Evolutionary conservation across 1,284 basidiomycete genomes (phyloP).

Genomic region (Fereydounia khargensis): DNA sequence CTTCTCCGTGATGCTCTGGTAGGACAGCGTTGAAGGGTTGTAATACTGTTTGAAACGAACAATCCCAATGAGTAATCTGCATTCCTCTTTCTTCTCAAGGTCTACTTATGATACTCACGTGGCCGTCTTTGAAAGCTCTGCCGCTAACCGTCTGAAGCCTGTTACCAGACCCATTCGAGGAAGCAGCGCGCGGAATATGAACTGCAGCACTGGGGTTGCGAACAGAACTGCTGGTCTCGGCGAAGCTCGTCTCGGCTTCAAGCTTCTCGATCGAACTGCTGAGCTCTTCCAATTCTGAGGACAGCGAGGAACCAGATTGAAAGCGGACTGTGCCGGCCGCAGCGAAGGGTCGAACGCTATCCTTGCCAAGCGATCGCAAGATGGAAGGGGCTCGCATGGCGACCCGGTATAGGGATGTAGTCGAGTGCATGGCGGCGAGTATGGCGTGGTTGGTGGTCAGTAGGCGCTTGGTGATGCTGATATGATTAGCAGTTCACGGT

Average conservation of each 20-base stretch:
- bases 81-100: background rate
- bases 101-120: background rate
- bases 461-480: too few relatives aligned
- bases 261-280: conserved; percentile 24
- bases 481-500: too few relatives aligned
- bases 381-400: too few relatives aligned
- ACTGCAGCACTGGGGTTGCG: background rate
- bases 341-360: too few relatives aligned
- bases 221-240: background rate
- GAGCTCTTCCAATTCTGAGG: conserved; percentile 23
- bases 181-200: conserved; percentile 9
- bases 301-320: background rate
- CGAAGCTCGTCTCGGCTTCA: conserved; percentile 1
- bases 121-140: conserved; percentile 31
- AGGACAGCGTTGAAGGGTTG: conserved; percentile 33
- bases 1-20: conserved; percentile 16
- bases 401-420: too few relatives aligned
- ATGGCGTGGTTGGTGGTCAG: too few relatives aligned
- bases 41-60: conserved; percentile 24
- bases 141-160: conserved; percentile 29
- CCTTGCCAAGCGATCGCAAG: too few relatives aligned
- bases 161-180: background rate
- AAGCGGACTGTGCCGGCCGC: too few relatives aligned
- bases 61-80: background rate
- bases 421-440: too few relatives aligned